Evolutionary conservation across 2,329 filamentous ascomycete species (phyloP).

Genomic region (Grosmannia serpens): DNA sequence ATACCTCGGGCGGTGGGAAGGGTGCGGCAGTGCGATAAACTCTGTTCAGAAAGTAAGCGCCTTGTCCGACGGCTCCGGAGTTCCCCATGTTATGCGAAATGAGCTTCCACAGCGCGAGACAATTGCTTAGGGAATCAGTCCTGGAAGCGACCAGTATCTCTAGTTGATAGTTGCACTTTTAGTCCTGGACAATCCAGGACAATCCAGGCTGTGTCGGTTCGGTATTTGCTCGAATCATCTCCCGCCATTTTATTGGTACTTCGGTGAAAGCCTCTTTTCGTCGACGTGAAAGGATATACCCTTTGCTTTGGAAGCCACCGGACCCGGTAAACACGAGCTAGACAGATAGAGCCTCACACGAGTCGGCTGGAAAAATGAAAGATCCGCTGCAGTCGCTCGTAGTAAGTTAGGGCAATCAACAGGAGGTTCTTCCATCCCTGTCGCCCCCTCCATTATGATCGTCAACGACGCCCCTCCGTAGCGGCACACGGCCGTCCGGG

Average conservation of each 20-base stretch:
- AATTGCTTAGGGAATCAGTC: background rate
- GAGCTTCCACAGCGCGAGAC: constrained; percentile 10
- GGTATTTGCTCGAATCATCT: background rate
- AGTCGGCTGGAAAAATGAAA: background rate
- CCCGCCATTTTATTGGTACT: background rate
- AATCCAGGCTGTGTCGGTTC: background rate
- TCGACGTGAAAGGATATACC: background rate
- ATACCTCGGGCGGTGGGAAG: background rate
- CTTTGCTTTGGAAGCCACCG: too few species aligned
- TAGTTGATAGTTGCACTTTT: background rate
- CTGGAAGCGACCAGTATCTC: background rate
- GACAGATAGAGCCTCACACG: background rate
- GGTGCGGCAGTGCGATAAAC: background rate
- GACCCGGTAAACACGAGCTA: too few species aligned
- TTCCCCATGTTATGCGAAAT: constrained; percentile 15
- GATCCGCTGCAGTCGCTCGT: background rate
- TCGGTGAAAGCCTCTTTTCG: background rate
- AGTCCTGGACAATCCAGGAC: background rate
- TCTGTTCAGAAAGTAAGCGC: background rate
- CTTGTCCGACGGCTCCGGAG: constrained; percentile 12
- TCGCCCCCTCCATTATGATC: too few species aligned
- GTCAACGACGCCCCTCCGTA: too few species aligned
- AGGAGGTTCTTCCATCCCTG: background rate
- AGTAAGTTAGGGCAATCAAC: background rate
- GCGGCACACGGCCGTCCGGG: too few species aligned